phyloP scores from a whole-genome alignment of 1,139 yeast species.

The Taiozyma sp. region DNA sequence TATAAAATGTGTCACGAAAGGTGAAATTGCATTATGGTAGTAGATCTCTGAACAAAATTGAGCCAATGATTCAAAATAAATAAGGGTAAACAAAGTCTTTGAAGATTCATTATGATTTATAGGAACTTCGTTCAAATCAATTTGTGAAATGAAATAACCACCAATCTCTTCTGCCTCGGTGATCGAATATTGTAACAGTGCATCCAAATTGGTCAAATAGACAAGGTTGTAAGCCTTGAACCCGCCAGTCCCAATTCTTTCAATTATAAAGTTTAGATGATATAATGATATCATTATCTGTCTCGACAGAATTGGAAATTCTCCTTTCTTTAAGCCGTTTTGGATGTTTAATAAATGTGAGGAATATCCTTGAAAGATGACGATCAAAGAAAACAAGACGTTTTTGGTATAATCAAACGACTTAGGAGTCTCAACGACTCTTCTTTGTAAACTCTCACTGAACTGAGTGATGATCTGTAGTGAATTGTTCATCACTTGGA shows the following conservation, averaged over 20 bases:
- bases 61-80: constrained; percentile 52
- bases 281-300: constrained; percentile 43
- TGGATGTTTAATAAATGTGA: constrained; percentile 31
- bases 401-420: constrained; percentile 33
- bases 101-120: constrained; percentile 35
- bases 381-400: constrained; percentile 43
- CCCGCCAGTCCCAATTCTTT: constrained; percentile 63
- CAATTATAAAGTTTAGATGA: constrained; percentile 48
- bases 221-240: constrained; percentile 66
- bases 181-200: constrained; percentile 31
- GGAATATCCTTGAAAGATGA: constrained; percentile 52
- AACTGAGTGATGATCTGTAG: constrained; percentile 24
- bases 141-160: constrained; percentile 35
- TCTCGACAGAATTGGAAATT: constrained; percentile 28
- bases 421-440: constrained; percentile 6
- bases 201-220: constrained; percentile 47
- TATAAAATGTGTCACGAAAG: constrained; percentile 16
- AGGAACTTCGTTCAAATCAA: constrained; percentile 31
- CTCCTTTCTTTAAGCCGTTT: constrained; percentile 13
- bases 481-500: constrained; percentile 22
- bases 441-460: constrained; percentile 9
- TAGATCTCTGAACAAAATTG: constrained; percentile 28
- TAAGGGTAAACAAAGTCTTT: constrained; percentile 50
- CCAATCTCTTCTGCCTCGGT: constrained; percentile 35
- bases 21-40: constrained; percentile 18